These are phyloP conservation scores for Lathyrus aphaca DNA, from an alignment of 306 rosid genomes.

Conservation along the genomic window DNA sequence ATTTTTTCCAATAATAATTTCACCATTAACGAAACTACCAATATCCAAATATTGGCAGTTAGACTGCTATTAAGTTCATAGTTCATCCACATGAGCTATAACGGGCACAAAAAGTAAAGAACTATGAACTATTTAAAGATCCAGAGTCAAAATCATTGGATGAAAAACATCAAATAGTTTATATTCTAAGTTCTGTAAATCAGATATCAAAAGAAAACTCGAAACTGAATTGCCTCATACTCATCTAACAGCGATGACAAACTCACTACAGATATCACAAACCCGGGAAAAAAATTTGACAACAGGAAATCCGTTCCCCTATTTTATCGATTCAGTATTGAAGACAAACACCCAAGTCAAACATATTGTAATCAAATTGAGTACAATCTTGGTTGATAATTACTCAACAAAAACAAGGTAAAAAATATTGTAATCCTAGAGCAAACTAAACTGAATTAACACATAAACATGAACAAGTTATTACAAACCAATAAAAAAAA, in stretches of 20 bases:
- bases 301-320: not conserved
- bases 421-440: too few relatives aligned
- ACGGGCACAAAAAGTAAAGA: not conserved
- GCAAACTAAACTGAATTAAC: too few relatives aligned
- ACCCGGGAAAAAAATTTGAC: not conserved
- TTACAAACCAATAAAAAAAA: not conserved
- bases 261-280: too few relatives aligned
- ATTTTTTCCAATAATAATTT: not conserved
- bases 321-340: too few relatives aligned
- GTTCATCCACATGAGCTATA: constrained; percentile 25
- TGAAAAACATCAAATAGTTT: not conserved
- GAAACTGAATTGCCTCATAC: not conserved
- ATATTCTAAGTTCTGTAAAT: not conserved
- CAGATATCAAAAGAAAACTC: not conserved
- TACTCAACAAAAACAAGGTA: too few relatives aligned
- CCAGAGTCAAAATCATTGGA: not conserved
- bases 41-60: constrained; percentile 7
- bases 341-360: constrained; percentile 33
- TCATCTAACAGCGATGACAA: too few relatives aligned
- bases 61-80: constrained; percentile 18
- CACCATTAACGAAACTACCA: constrained; percentile 1
- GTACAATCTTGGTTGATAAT: too few relatives aligned
- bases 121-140: constrained; percentile 22
- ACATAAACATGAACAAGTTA: not conserved
- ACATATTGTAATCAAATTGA: not conserved